phyloP scores from a whole-genome alignment of 192 early-diverging fungal genomes.

The Piromyces finnis region DNA sequence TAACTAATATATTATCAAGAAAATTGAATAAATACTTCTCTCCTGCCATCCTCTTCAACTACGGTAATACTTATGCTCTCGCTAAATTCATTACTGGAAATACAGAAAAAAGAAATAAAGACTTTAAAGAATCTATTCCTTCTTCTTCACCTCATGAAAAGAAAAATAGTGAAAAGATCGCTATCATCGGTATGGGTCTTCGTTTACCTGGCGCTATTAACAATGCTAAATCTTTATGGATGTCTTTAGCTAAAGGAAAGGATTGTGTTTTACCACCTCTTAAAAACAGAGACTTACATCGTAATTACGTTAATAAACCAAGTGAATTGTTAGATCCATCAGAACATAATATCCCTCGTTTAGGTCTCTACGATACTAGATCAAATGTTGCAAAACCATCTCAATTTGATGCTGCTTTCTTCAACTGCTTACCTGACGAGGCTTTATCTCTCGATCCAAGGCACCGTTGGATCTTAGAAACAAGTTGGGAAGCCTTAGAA shows the following conservation, averaged over 20 bases:
- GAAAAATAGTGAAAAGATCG: neutral
- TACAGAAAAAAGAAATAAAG: neutral
- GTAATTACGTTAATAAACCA: neutral
- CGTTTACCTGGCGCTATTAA: neutral
- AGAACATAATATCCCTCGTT: neutral
- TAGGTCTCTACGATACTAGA: neutral
- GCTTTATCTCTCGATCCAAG: conserved; percentile 5
- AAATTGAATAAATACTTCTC: neutral
- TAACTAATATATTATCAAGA: neutral
- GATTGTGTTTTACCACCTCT: neutral
- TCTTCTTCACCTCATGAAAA: neutral
- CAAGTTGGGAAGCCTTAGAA: conserved; percentile 7
- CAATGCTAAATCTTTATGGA: neutral
- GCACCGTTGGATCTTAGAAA: conserved; percentile 1
- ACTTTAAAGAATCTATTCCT: neutral
- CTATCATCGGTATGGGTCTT: neutral
- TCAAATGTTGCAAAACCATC: neutral
- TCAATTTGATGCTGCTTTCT: neutral
- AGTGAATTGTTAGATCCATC: neutral
- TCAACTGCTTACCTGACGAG: conserved; percentile 1
- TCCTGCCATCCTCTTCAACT: neutral
- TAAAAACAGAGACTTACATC: neutral
- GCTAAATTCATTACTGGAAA: neutral
- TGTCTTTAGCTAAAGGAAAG: neutral
- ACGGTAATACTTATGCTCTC: neutral